A percentile compares a stretch with the other conserved stretches of the same genome.
Evolutionary conservation across 371 early-diverging fungal species (phyloP).

Genomic region (Sporodiniella umbellata): DNA sequence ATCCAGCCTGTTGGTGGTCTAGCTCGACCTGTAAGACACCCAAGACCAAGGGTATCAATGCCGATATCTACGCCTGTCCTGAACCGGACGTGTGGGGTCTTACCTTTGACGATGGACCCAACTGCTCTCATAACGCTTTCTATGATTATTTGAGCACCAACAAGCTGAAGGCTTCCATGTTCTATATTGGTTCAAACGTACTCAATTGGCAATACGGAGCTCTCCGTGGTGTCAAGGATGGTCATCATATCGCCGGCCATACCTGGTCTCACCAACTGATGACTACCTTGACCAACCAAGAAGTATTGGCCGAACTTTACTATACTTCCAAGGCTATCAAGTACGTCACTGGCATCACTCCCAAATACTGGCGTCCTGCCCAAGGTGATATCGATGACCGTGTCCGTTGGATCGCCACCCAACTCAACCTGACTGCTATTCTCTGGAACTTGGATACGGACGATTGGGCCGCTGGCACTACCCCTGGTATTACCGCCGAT

Average conservation of each 20-base stretch:
- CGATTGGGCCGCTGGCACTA: constrained; percentile 35
- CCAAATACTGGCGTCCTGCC: constrained; percentile 51
- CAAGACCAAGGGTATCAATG: constrained; percentile 25
- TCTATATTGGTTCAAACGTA: constrained; percentile 47
- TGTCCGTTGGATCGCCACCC: constrained; percentile 47
- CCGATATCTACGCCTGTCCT: constrained; percentile 34
- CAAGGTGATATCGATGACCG: constrained; percentile 49
- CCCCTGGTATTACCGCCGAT: constrained; percentile 17
- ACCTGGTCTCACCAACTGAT: constrained; percentile 57
- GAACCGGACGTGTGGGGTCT: constrained; percentile 43
- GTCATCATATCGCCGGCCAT: constrained; percentile 46
- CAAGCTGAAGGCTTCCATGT: constrained; percentile 44
- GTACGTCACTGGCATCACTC: constrained; percentile 46
- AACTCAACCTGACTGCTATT: constrained; percentile 38
- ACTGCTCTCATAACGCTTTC: constrained; percentile 45
- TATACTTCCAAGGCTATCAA: constrained; percentile 50
- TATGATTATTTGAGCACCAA: constrained; percentile 34
- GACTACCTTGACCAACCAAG: constrained; percentile 51
- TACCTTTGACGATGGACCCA: constrained; percentile 44
- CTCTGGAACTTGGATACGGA: constrained; percentile 41
- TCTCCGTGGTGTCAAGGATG: constrained; percentile 45
- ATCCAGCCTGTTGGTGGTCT: constrained; percentile 47
- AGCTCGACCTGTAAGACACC: constrained; percentile 29
- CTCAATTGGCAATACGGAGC: constrained; percentile 43
- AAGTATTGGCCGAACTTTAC: constrained; percentile 57